Evolutionary conservation across 2,329 filamentous ascomycete species (phyloP).

Genomic region (Claviceps arundinis): DNA sequence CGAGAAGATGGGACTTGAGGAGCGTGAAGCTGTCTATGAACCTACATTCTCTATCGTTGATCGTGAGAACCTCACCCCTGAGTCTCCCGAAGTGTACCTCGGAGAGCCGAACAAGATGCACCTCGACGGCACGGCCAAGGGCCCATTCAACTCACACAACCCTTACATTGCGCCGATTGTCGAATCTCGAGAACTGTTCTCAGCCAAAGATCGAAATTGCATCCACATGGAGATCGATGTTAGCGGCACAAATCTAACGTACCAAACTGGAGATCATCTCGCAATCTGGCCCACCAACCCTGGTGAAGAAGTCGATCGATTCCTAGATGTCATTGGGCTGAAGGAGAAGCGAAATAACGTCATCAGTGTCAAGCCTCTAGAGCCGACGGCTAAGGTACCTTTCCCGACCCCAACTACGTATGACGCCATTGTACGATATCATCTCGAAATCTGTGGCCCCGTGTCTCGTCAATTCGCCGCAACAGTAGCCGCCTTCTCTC

Average conservation of each 20-base stretch:
- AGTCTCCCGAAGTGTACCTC: conserved; percentile 75
- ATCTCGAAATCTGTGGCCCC: conserved; percentile 91
- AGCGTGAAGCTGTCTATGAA: conserved; percentile 93
- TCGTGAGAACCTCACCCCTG: conserved; percentile 56
- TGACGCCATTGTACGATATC: conserved; percentile 84
- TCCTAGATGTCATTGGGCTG: conserved; percentile 68
- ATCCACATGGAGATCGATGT: conserved; percentile 93
- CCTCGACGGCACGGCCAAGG: conserved; percentile 69
- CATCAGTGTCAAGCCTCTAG: conserved; percentile 78
- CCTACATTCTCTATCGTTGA: conserved; percentile 77
- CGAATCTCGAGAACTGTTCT: conserved; percentile 86
- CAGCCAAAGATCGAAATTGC: conserved; percentile 81
- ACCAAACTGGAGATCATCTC: conserved; percentile 95
- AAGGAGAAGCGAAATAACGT: conserved; percentile 66
- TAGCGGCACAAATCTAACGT: conserved; percentile 74
- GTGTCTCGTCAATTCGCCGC: conserved; percentile 93
- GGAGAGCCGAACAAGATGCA: conserved; percentile 96
- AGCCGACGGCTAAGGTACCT: conserved; percentile 91
- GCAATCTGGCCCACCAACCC: conserved; percentile 95
- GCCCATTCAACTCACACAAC: conserved; percentile 92
- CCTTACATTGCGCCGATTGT: conserved; percentile 90
- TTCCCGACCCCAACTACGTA: conserved; percentile 96
- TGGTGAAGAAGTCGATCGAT: conserved; percentile 80
- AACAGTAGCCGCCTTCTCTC: conserved; percentile 77
- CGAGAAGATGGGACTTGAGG: conserved; percentile 75